Conservation (phyloP, 257 asterid species). For the Solanum acaule region DNA sequence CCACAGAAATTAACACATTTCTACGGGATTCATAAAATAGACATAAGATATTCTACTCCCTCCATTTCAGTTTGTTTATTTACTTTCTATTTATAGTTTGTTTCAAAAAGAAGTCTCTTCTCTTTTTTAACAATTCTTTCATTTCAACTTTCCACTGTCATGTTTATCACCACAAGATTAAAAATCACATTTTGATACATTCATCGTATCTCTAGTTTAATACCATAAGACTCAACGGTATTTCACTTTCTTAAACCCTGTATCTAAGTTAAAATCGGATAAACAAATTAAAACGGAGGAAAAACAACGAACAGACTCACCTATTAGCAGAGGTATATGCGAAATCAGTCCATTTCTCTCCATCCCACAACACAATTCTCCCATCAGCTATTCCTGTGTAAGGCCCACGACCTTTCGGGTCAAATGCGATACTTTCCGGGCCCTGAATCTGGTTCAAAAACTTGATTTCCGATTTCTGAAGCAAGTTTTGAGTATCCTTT, state of each 20-base stretch:
- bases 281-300: background rate
- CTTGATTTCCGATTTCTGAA: constrained; percentile 77
- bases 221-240: background rate
- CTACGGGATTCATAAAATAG: background rate
- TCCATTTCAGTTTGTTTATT: background rate
- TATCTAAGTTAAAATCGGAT: background rate
- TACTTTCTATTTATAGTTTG: background rate
- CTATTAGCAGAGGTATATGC: constrained; percentile 86
- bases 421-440: constrained; percentile 88
- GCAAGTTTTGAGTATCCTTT: constrained; percentile 48
- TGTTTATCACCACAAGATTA: too few species aligned
- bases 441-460: constrained; percentile 73
- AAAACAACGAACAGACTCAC: constrained; percentile 17
- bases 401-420: constrained; percentile 83
- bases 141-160: background rate
- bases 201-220: too few species aligned
- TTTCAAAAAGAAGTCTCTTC: too few species aligned
- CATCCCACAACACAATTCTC: constrained; percentile 79
- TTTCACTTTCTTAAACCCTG: too few species aligned
- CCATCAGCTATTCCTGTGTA: constrained; percentile 95
- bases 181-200: background rate
- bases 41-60: background rate
- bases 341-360: constrained; percentile 63
- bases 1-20: background rate
- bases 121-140: too few species aligned